Evolutionary conservation across 2,329 filamentous ascomycete genomes (phyloP).

Genomic region (Cercospora berteroae): DNA sequence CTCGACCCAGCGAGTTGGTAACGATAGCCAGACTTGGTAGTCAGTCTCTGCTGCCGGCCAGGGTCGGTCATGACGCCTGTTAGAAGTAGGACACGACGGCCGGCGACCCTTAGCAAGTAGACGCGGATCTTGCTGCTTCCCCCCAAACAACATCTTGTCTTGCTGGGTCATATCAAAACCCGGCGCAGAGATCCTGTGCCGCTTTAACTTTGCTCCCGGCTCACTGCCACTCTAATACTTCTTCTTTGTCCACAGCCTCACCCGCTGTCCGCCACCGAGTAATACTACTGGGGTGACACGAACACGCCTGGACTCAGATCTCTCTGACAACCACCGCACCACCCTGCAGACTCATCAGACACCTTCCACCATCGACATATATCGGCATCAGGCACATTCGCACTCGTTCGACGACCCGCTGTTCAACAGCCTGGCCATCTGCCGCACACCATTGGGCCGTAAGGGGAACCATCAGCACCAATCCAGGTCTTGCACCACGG

Average conservation of each 20-base stretch:
- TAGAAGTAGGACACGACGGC: slow-evolving; percentile 29
- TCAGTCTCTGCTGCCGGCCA: slow-evolving; percentile 32
- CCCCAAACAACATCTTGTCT: slow-evolving; percentile 27
- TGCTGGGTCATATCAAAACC: slow-evolving; percentile 24
- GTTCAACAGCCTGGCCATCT: slow-evolving; percentile 16
- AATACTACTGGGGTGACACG: slow-evolving; percentile 28
- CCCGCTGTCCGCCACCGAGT: slow-evolving; percentile 25
- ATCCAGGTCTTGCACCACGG: slow-evolving; percentile 17
- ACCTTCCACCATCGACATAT: slow-evolving; percentile 23
- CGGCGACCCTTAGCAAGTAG: slow-evolving; percentile 34
- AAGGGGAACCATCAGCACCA: slow-evolving; percentile 12
- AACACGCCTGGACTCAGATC: slow-evolving; percentile 23
- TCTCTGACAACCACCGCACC: slow-evolving; percentile 22
- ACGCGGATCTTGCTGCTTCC: slow-evolving; percentile 27
- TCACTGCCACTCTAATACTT: slow-evolving; percentile 23
- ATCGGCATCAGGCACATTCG: slow-evolving; percentile 24
- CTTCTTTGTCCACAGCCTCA: slow-evolving; percentile 30
- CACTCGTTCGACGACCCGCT: slow-evolving; percentile 22
- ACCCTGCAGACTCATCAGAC: slow-evolving; percentile 21
- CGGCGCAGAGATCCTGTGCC: slow-evolving; percentile 20
- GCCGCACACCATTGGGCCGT: slow-evolving; percentile 17
- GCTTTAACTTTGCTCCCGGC: slow-evolving; percentile 21
- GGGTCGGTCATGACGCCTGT: slow-evolving; percentile 33
- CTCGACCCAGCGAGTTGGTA: slow-evolving; percentile 40
- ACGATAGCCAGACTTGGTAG: slow-evolving; percentile 31